These are phyloP conservation scores for Cyclotella atomus DNA, from an alignment of 108 stramenopile genomes.

Conservation along the genomic window DNA sequence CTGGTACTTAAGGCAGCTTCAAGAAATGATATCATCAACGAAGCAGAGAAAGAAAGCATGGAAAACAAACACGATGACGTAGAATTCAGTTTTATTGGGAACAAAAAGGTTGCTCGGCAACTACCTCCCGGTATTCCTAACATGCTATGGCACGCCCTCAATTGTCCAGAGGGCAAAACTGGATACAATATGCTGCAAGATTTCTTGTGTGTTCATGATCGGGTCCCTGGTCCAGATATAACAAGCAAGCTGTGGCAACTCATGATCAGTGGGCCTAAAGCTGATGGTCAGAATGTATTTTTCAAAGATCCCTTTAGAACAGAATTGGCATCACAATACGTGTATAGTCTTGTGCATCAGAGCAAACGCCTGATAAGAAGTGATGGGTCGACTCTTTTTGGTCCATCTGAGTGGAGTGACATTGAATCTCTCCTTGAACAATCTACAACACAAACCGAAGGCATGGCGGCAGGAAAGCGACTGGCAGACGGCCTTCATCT, in stretches of 20 bases:
- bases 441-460: constrained; percentile 38
- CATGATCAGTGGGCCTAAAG: constrained; percentile 48
- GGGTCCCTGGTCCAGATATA: constrained; percentile 4
- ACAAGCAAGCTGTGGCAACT: constrained; percentile 40
- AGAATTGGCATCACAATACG: constrained; percentile 44
- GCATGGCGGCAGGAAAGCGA: constrained; percentile 31
- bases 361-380: constrained; percentile 33
- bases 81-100: constrained; percentile 14
- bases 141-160: constrained; percentile 48
- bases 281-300: constrained; percentile 39
- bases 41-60: no score
- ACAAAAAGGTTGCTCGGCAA: constrained; percentile 28
- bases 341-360: constrained; percentile 24
- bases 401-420: constrained; percentile 47
- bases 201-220: constrained; percentile 31
- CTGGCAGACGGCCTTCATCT: constrained; percentile 42
- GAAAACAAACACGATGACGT: not conserved
- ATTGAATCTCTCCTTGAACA: constrained; percentile 38
- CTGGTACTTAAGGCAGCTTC: not conserved
- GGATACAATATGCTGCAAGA: constrained; percentile 37
- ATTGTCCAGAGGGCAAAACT: constrained; percentile 48
- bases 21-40: no score
- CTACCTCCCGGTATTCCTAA: constrained; percentile 43
- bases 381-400: constrained; percentile 37
- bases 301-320: constrained; percentile 52